Evolutionary conservation across 2,329 filamentous ascomycete genomes (phyloP).

Genomic region (Trichophyton verrucosum): DNA sequence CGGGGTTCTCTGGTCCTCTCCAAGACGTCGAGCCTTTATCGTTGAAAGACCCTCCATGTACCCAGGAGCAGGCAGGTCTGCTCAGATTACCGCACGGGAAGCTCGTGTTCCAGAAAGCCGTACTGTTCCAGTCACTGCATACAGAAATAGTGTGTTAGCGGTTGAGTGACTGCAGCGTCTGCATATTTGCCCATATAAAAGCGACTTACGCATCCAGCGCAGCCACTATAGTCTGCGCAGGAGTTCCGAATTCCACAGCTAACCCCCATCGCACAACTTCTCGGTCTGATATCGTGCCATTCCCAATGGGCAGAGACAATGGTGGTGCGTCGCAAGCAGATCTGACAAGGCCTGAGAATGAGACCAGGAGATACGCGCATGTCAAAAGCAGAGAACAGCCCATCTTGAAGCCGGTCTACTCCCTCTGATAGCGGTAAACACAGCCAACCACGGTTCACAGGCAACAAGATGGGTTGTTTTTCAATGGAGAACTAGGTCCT

Average conservation of each 20-base stretch:
- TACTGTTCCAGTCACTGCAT: slow-evolving; percentile 10
- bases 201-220: slow-evolving; percentile 5
- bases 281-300: not conserved
- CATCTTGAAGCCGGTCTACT: not conserved
- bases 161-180: not conserved
- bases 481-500: not conserved
- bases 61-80: slow-evolving; percentile 5
- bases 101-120: slow-evolving; percentile 1
- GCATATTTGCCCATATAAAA: not conserved
- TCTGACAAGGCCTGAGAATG: not conserved
- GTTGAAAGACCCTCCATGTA: slow-evolving; percentile 5
- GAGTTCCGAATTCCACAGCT: slow-evolving; percentile 5
- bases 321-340: slow-evolving; percentile 2
- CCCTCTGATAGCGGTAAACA: not conserved
- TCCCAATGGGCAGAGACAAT: slow-evolving; percentile 6
- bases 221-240: slow-evolving; percentile 6
- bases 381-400: not conserved
- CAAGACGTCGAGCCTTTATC: not conserved
- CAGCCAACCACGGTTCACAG: not conserved
- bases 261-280: slow-evolving; percentile 7
- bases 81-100: not conserved
- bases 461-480: not conserved
- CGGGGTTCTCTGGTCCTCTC: not conserved
- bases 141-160: not conserved
- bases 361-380: not conserved